Conservation (phyloP, 2,329 filamentous ascomycete genomes). For the Pseudogymnoascus verrucosus region DNA sequence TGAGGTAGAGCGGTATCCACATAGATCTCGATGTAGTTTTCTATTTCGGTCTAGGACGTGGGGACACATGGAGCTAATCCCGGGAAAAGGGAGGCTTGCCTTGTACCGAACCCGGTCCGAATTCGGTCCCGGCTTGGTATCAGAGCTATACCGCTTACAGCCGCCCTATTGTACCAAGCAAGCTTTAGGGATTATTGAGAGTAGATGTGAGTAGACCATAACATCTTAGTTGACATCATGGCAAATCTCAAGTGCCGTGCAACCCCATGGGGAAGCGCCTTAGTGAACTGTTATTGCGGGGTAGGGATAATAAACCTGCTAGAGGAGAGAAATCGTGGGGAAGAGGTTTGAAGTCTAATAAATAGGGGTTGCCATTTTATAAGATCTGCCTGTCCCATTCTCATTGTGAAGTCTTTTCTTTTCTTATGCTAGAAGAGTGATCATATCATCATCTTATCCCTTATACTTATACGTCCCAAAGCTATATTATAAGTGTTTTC, state of each 20-base stretch:
- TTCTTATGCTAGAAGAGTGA: not conserved
- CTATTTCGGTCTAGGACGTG: not conserved
- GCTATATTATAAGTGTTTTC: not conserved
- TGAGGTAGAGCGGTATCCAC: not conserved
- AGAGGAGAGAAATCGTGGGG: not conserved
- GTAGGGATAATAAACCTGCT: not conserved
- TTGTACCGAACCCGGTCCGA: not conserved
- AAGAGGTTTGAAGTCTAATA: not conserved
- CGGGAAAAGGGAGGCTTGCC: not conserved
- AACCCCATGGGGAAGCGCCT: not conserved
- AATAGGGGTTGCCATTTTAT: not conserved
- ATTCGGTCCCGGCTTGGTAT: not conserved
- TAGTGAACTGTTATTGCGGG: not conserved
- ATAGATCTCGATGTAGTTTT: not conserved
- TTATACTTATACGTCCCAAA: not conserved
- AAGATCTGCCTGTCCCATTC: not conserved
- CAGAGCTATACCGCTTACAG: not conserved
- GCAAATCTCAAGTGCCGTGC: not conserved
- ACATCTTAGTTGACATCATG: not conserved
- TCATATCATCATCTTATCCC: not conserved
- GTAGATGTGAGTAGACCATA: not conserved
- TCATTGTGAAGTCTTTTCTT: not conserved
- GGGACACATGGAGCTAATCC: not conserved
- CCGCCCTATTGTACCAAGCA: not conserved
- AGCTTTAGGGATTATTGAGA: not conserved